phyloP scores from a whole-genome alignment of 2,329 filamentous ascomycete species.

The Cytospora mali region DNA sequence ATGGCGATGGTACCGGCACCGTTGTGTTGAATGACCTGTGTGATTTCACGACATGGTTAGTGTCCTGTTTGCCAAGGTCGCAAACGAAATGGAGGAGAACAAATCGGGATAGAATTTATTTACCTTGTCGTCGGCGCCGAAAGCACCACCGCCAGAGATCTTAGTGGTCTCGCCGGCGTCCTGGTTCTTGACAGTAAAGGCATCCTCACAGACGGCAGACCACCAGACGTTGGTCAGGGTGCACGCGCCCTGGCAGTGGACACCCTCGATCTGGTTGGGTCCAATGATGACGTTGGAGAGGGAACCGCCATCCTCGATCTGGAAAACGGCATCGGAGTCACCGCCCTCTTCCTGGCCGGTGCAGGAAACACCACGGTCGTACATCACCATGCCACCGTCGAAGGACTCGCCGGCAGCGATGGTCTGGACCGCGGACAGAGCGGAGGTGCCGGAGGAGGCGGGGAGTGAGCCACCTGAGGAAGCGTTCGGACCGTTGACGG shows the following conservation, averaged over 20 bases:
- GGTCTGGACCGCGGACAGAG: slow-evolving; percentile 21
- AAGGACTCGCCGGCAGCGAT: slow-evolving; percentile 26
- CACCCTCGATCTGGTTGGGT: slow-evolving; percentile 49
- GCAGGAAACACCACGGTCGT: slow-evolving; percentile 29
- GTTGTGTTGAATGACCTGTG: slow-evolving; percentile 42
- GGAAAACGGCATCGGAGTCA: slow-evolving; percentile 50
- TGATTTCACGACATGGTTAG: background rate
- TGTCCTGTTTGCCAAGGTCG: background rate
- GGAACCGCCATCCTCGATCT: slow-evolving; percentile 51
- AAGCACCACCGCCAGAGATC: slow-evolving; percentile 43
- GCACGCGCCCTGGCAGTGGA: slow-evolving; percentile 52
- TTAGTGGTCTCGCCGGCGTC: slow-evolving; percentile 39
- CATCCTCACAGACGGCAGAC: slow-evolving; percentile 41
- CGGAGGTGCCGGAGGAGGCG: slow-evolving; percentile 21
- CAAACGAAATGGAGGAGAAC: background rate
- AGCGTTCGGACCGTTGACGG: background rate
- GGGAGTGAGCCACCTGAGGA: slow-evolving; percentile 19
- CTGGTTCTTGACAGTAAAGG: slow-evolving; percentile 41
- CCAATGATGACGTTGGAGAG: slow-evolving; percentile 56
- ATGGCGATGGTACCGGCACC: slow-evolving; percentile 39
- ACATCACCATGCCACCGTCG: slow-evolving; percentile 41
- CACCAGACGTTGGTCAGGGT: slow-evolving; percentile 43
- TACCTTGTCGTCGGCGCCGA: slow-evolving; percentile 40
- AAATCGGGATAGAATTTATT: background rate
- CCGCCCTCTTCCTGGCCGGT: slow-evolving; percentile 31